These are phyloP conservation scores for Afroboletus lepidellus DNA, from an alignment of 1,284 basidiomycete genomes.

Conservation along the genomic window DNA sequence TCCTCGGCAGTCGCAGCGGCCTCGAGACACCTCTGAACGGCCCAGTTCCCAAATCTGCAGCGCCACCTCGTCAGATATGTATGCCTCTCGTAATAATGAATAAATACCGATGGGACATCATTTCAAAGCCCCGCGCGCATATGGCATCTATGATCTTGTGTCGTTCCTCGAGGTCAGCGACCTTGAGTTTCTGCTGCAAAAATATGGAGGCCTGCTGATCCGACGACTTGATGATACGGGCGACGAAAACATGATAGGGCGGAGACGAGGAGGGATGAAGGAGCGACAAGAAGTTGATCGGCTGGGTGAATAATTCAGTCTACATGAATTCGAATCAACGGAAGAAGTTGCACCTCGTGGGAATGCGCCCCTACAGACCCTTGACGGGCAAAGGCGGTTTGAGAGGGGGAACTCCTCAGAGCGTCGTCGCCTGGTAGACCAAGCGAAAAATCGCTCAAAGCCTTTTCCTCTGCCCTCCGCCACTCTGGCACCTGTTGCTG, in stretches of 20 bases:
- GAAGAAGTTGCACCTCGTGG: slow-evolving; percentile 37
- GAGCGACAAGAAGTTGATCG: slow-evolving; percentile 80
- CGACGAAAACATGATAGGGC: slow-evolving; percentile 75
- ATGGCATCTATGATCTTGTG: slow-evolving; percentile 82
- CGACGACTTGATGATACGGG: slow-evolving; percentile 79
- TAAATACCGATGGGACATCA: slow-evolving; percentile 80
- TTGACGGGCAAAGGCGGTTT: slow-evolving; percentile 26
- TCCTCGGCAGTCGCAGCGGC: slow-evolving; percentile 69
- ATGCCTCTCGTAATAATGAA: slow-evolving; percentile 1
- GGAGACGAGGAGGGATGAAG: slow-evolving; percentile 80
- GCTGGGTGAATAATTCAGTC: slow-evolving; percentile 43
- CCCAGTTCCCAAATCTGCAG: slow-evolving; percentile 80
- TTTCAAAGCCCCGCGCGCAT: slow-evolving; percentile 75
- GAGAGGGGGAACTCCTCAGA: slow-evolving; percentile 30
- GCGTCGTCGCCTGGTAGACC: slow-evolving; percentile 24
- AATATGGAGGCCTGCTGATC: slow-evolving; percentile 88
- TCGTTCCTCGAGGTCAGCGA: slow-evolving; percentile 73
- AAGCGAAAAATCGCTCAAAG: slow-evolving; percentile 19
- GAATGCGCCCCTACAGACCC: slow-evolving; percentile 29
- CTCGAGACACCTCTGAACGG: slow-evolving; percentile 79
- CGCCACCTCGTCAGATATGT: slow-evolving; percentile 12
- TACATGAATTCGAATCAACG: slow-evolving; percentile 21
- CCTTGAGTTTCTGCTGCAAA: slow-evolving; percentile 82
- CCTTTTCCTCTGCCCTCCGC: slow-evolving; percentile 28
- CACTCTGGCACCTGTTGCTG: slow-evolving; percentile 31